These are phyloP conservation scores for Neurospora discreta DNA, from an alignment of 495 filamentous ascomycete genomes.

Conservation along the genomic window DNA sequence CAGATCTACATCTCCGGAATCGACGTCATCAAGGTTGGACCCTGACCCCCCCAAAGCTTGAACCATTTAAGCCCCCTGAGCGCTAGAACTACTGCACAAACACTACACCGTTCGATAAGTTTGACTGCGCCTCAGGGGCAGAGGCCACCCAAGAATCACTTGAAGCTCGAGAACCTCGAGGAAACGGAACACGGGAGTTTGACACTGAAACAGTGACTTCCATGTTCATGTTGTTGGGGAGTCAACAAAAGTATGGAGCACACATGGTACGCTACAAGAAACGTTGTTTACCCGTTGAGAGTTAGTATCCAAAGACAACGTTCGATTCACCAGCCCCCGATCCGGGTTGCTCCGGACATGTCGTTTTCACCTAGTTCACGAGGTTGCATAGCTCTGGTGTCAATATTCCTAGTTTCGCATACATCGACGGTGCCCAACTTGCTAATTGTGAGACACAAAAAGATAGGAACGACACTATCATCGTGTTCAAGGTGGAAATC, in stretches of 20 bases:
- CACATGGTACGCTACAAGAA: background rate
- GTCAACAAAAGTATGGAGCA: background rate
- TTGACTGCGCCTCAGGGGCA: background rate
- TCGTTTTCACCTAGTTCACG: background rate
- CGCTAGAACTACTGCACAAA: too few species aligned
- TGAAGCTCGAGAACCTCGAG: background rate
- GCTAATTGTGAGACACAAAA: too few species aligned
- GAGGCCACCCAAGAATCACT: background rate
- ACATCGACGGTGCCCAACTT: background rate
- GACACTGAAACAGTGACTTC: background rate
- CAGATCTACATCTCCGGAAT: background rate
- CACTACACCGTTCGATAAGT: background rate
- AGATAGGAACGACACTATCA: too few species aligned
- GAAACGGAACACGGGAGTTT: background rate
- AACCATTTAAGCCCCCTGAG: background rate
- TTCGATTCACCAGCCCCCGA: background rate
- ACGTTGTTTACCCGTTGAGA: too few species aligned
- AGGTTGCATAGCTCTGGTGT: background rate
- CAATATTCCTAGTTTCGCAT: background rate
- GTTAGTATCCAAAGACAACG: background rate
- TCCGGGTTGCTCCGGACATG: background rate
- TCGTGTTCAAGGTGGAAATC: background rate
- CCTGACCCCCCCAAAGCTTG: background rate
- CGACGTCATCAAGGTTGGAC: background rate
- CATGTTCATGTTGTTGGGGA: background rate